phyloP scores from a whole-genome alignment of 495 filamentous ascomycete genomes.

The Talaromyces proteolyticus region DNA sequence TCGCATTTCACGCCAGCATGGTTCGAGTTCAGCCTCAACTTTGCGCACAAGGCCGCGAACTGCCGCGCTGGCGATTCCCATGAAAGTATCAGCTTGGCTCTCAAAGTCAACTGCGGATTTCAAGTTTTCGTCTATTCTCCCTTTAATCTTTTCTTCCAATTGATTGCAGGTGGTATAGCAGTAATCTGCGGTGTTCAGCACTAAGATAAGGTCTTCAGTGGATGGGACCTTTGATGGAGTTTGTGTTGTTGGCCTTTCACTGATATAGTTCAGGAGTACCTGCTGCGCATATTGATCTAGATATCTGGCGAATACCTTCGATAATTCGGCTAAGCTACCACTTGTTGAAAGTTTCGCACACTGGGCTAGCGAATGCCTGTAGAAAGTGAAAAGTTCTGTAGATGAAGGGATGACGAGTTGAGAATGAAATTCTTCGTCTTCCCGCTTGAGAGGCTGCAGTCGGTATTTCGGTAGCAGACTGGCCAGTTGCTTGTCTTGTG shows the following conservation, averaged over 20 bases:
- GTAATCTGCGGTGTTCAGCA: conserved; percentile 96
- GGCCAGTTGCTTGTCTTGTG: conserved; percentile 85
- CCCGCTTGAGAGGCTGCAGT: conserved; percentile 68
- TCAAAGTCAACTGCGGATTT: conserved; percentile 77
- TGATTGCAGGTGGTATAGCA: conserved; percentile 91
- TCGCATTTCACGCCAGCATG: conserved; percentile 93
- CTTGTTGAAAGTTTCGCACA: conserved; percentile 95
- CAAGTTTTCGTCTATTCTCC: conserved; percentile 73
- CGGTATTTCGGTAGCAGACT: conserved; percentile 86
- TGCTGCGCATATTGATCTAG: conserved; percentile 94
- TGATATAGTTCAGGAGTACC: conserved; percentile 77
- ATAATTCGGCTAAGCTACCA: conserved; percentile 76
- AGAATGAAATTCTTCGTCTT: conserved; percentile 87
- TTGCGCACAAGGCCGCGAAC: conserved; percentile 77
- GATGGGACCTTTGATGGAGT: conserved; percentile 50
- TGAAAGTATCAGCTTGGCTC: conserved; percentile 88
- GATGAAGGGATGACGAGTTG: conserved; percentile 90
- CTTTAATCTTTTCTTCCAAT: conserved; percentile 90
- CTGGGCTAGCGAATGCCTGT: conserved; percentile 83
- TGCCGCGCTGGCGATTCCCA: conserved; percentile 87
- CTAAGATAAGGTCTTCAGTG: conserved; percentile 72
- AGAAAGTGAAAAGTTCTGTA: conserved; percentile 95
- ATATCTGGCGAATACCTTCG: conserved; percentile 83
- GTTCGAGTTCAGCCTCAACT: conserved; percentile 76
- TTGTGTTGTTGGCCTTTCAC: conserved; percentile 42